Base-by-base conservation (phyloP, 352 stramenopile species). In the Phytophthora litchii region DNA sequence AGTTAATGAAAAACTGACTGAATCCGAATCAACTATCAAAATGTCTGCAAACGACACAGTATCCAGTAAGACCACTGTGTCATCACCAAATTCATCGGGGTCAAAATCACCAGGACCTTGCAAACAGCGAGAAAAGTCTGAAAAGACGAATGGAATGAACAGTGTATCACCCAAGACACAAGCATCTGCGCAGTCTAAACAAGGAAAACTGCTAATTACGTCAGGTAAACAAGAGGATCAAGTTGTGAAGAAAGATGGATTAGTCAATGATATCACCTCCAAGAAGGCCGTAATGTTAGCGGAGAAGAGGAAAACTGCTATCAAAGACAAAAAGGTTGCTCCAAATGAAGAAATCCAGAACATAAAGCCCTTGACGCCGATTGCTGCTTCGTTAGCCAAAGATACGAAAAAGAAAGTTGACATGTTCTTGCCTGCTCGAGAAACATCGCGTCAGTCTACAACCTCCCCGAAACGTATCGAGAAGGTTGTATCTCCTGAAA, bases 361-460 rank as follows among this genome's bases (percentile, higher is more conserved):
- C 5, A 31, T 23, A 13, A 54, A 54, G 14, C 19, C 31, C 7
- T 43, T 58, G 49, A 72, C 59, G 5, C 59, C 34, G 12, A 66
- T 73, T 54, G 60, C 43, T 7, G 44, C 35, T 49, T 64, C 60
- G 36, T 41, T 70, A 9, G 54, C 19, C 7, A 38, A 70, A 14
- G 44, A 60, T 38, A 23, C 54, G 11, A 58, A 60, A 31, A 71
- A 54, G 45, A 64, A 54, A 20, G 21, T 38, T 16, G 60, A 57
- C 23, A 70, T 70, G 49, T 74, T 67, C 14, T 27, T 70, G 38
- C 31, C 64, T 17, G 37, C 21, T 38, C 44, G 43, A 36, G 54
- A 73, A 43, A 54, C 36, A 16, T 21, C 13, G 14, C 17, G 7
- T 38, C 13, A 44, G 13, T 13, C 21, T 40, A 3, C 19, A 23